A percentile compares a stretch with the other conserved stretches of the same genome.
Evolutionary conservation across 306 rosid genomes (phyloP).

Genomic region (Gillenia trifoliata): DNA sequence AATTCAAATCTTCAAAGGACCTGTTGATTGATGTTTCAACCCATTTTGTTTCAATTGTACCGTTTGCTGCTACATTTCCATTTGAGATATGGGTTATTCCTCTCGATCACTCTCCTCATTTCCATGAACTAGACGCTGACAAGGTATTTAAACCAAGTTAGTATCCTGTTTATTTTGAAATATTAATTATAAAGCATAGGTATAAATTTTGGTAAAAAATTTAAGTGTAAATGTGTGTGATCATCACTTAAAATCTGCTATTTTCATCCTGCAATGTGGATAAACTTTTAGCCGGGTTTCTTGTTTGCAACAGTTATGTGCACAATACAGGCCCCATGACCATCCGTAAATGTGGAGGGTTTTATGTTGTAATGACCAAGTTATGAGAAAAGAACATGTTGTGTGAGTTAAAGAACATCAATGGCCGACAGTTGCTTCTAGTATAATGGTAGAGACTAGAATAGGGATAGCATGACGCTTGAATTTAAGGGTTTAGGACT

Average conservation of each 20-base stretch:
- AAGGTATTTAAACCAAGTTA: slow-evolving; percentile 33
- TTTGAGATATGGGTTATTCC: slow-evolving; percentile 93
- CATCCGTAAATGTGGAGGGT: too few relatives aligned
- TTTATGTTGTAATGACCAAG: neutral
- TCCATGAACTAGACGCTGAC: slow-evolving; percentile 55
- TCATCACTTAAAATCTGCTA: neutral
- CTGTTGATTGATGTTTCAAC: slow-evolving; percentile 50
- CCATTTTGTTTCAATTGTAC: slow-evolving; percentile 59
- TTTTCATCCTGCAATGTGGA: neutral
- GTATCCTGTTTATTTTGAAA: neutral
- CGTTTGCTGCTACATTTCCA: slow-evolving; percentile 74
- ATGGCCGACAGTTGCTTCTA: neutral
- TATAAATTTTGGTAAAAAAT: neutral
- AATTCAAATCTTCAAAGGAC: slow-evolving; percentile 33
- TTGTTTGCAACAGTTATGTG: neutral
- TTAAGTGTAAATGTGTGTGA: neutral
- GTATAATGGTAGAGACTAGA: neutral
- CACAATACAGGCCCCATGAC: too few relatives aligned
- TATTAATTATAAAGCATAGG: neutral
- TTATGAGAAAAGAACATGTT: neutral
- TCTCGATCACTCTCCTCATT: slow-evolving; percentile 58
- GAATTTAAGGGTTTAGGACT: neutral
- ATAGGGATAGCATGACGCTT: neutral
- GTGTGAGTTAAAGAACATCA: neutral
- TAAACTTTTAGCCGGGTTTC: neutral